phyloP scores from a whole-genome alignment of 768 basidiomycete species.

The Udeniomyces megalosporus region DNA sequence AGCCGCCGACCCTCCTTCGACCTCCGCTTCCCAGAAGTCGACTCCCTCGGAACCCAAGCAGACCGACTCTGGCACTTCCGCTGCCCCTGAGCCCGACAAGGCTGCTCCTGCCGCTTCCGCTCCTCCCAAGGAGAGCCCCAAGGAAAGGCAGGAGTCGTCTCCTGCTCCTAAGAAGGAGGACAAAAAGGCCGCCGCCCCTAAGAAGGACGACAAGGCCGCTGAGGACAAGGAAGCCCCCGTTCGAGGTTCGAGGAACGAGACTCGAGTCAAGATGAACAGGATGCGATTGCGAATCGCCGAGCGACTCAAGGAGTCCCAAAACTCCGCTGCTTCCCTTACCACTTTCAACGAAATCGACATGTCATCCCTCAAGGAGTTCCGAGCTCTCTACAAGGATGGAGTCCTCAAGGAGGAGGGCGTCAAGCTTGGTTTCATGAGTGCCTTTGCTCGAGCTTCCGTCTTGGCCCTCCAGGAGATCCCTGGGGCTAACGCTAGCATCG shows the following conservation, averaged over 20 bases:
- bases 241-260: conserved; percentile 49
- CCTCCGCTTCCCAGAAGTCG: neutral
- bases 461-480: conserved; percentile 84
- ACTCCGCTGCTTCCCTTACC: conserved; percentile 85
- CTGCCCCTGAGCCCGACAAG: conserved; percentile 2
- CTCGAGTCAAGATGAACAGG: conserved; percentile 95
- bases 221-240: conserved; percentile 24
- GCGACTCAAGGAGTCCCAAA: conserved; percentile 95
- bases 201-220: conserved; percentile 23
- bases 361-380: conserved; percentile 85
- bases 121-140: too few species aligned
- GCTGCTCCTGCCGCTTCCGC: neutral
- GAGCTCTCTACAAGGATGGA: conserved; percentile 81
- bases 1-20: conserved; percentile 2
- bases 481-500: conserved; percentile 82
- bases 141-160: conserved; percentile 15
- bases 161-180: conserved; percentile 19
- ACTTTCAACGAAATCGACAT: conserved; percentile 99
- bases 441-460: conserved; percentile 72
- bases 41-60: neutral
- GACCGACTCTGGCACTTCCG: neutral
- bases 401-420: conserved; percentile 81
- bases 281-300: conserved; percentile 96
- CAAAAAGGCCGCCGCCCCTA: conserved; percentile 17
- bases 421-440: conserved; percentile 97